Base-by-base conservation (phyloP, 164 flowering plant genomes). In the Kalanchoe fedtschenkoi region DNA sequence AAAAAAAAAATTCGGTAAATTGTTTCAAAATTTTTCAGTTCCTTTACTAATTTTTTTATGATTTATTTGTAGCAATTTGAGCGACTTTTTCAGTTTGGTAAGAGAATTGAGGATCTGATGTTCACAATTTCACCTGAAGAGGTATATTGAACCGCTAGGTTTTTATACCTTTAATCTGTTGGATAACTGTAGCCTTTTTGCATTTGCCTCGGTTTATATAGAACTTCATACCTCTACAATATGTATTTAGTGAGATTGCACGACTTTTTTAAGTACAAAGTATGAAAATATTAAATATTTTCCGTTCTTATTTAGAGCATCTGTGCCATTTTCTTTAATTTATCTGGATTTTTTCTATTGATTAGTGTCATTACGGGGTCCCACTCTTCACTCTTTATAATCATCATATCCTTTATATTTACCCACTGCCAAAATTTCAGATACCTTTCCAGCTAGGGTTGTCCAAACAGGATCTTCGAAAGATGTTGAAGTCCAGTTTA, bases 401-500 rank as follows among this genome's bases (percentile, higher is more conserved):
- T 2, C 10, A 16, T 47, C 30, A 22, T 13, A 4, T 26, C 30
- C 30, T 26, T 69, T 7, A 61, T 44, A 4, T 2, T 17, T 3
- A n/a, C 16, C 47, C 22, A 8, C 39, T 60, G 21, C 3, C 39
- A 29, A 55, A 61, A 60, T 74, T 78, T 69, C 82, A 95, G 99
- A 87, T 95, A 38, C 97, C 91, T 66, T 95, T 84, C 76, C 97
- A 95, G 81, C 83, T 87, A 51, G 99, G 97, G 60, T 75, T 95
- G 63, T 84, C 95, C 34, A 95, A 91, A 78, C 75, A 69, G 77
- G 99, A 95, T 68, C 86, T 95, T 13, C 78, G 99, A 63, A 91
- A 91, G 81, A 81, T 80, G 80, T 70, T 87, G 65, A 95, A 87
- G 69, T 79, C 89, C 37, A 89, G 93, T 76, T 77, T 95, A 72